Evolutionary conservation across 1,139 yeast species (phyloP).

Genomic region (Saccharomyces pastorianus): DNA sequence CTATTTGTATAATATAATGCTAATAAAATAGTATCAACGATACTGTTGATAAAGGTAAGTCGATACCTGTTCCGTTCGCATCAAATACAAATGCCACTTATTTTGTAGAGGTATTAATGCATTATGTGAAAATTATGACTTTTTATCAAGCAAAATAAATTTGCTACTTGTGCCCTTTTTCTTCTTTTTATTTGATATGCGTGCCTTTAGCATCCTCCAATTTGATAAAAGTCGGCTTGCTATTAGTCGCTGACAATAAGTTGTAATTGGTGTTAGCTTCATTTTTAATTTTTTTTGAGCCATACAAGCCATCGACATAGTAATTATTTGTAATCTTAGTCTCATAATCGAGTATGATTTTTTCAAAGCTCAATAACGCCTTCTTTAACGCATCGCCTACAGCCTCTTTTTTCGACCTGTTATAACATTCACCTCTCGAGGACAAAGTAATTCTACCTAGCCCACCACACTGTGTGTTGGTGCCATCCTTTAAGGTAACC

Average conservation of each 20-base stretch:
- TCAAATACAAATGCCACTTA: neutral
- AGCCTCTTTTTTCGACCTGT: conserved; percentile 29
- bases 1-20: neutral
- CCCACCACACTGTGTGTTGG: conserved; percentile 26
- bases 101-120: neutral
- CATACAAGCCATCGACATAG: conserved; percentile 27
- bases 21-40: neutral
- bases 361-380: conserved; percentile 25
- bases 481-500: conserved; percentile 28
- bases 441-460: conserved; percentile 21
- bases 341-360: conserved; percentile 24
- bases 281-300: conserved; percentile 11
- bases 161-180: neutral
- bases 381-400: conserved; percentile 27
- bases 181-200: neutral
- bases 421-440: conserved; percentile 24
- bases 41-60: neutral
- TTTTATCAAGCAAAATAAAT: neutral
- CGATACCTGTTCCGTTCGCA: neutral
- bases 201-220: neutral
- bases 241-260: neutral
- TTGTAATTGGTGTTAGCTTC: neutral
- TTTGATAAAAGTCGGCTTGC: neutral
- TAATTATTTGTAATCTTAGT: conserved; percentile 24
- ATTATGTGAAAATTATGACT: neutral